Percentiles rank a stretch among this genome's conserved stretches.
phyloP scores from a whole-genome alignment of 1,284 basidiomycete species.

The Vanrija sp. region DNA sequence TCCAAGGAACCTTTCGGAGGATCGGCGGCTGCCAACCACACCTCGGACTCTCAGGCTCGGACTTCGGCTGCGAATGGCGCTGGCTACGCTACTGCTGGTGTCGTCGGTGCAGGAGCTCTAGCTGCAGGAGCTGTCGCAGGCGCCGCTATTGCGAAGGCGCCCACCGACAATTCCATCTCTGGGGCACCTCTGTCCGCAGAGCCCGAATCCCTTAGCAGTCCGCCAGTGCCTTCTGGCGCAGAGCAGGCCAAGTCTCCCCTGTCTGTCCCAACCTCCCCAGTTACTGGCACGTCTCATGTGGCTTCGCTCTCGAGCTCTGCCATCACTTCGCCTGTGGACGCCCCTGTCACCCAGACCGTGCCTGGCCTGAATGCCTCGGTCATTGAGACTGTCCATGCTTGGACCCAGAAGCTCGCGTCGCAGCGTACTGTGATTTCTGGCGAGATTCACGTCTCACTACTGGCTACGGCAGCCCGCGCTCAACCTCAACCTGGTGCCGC shows the following conservation, averaged over 20 bases:
- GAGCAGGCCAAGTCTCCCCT: not conserved
- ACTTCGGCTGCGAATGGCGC: too few relatives aligned
- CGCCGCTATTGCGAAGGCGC: not conserved
- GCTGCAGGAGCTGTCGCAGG: not conserved
- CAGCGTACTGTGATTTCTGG: conserved; percentile 32
- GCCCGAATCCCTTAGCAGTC: not conserved
- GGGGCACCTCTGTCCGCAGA: not conserved
- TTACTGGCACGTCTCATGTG: not conserved
- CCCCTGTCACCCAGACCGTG: not conserved
- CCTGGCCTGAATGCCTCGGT: conserved; percentile 49
- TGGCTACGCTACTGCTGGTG: not conserved
- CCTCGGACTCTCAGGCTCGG: too few relatives aligned
- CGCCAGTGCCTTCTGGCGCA: too few relatives aligned
- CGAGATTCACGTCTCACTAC: conserved; percentile 45
- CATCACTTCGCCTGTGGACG: conserved; percentile 6
- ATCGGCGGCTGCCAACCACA: too few relatives aligned
- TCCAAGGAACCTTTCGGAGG: too few relatives aligned
- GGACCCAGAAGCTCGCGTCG: conserved; percentile 34
- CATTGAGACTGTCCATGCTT: conserved; percentile 53
- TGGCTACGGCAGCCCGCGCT: not conserved
- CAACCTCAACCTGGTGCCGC: not conserved
- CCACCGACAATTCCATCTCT: not conserved
- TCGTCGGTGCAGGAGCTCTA: conserved; percentile 4
- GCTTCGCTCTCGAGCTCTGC: not conserved
- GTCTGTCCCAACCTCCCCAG: conserved; percentile 7